These are phyloP conservation scores for Huntiella omanensis DNA, from an alignment of 2,329 filamentous ascomycete species.

Conservation along the genomic window DNA sequence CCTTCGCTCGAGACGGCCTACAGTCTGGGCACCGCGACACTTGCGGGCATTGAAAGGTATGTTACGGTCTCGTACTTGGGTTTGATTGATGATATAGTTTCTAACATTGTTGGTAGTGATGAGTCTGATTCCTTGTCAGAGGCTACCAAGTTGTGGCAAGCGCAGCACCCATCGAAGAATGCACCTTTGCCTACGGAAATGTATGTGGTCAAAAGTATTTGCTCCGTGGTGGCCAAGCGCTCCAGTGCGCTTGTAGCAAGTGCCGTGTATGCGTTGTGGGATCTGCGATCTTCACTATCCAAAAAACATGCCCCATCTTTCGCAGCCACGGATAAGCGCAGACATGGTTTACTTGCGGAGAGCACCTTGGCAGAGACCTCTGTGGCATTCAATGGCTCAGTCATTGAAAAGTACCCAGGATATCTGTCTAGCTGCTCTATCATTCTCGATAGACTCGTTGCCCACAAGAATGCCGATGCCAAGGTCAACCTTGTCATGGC, in stretches of 20 bases:
- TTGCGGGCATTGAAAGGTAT: conserved; percentile 39
- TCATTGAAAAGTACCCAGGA: conserved; percentile 59
- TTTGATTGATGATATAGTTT: background rate
- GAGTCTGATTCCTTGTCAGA: background rate
- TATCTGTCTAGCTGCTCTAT: conserved; percentile 44
- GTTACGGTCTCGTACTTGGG: conserved; percentile 13
- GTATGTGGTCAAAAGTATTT: conserved; percentile 30
- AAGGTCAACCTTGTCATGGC: conserved; percentile 47
- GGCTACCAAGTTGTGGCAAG: conserved; percentile 2
- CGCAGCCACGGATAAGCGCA: conserved; percentile 13
- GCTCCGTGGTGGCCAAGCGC: conserved; percentile 35
- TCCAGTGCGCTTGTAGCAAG: conserved; percentile 41
- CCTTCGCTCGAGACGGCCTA: conserved; percentile 32
- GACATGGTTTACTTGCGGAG: conserved; percentile 32
- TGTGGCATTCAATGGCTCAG: conserved; percentile 63
- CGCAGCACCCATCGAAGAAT: conserved; percentile 24
- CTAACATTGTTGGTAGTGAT: conserved; percentile 4
- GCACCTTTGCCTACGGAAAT: conserved; percentile 24
- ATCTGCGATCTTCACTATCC: conserved; percentile 28
- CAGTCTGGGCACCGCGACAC: conserved; percentile 39
- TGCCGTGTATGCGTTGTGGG: conserved; percentile 40
- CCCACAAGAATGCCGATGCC: conserved; percentile 17
- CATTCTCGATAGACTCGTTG: conserved; percentile 42
- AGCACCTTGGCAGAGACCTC: conserved; percentile 29
- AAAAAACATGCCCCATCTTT: conserved; percentile 22